Percentiles rank a stretch among this genome's conserved stretches.
Evolutionary conservation across 202 grass and related monocot species (phyloP).

Genomic region (Carex arenaria): DNA sequence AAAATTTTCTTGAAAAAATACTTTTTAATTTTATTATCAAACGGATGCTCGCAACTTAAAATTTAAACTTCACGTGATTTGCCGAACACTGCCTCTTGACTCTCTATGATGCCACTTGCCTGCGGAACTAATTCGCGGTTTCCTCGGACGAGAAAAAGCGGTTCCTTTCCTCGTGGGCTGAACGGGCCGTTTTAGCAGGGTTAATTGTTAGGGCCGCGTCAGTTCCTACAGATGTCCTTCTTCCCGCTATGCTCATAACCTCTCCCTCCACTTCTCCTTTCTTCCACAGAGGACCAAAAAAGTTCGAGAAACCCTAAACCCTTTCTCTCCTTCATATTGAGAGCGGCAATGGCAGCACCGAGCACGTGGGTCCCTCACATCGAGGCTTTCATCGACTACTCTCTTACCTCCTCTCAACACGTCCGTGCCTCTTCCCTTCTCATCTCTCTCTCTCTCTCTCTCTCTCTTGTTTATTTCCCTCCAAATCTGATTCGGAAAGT

Average conservation of each 20-base stretch:
- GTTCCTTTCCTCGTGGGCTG: background rate
- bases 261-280: background rate
- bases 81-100: too few relatives aligned
- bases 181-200: background rate
- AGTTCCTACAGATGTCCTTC: too few relatives aligned
- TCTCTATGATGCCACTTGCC: too few relatives aligned
- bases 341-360: constrained; percentile 42
- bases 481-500: background rate
- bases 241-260: background rate
- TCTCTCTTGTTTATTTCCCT: background rate
- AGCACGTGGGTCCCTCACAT: constrained; percentile 52
- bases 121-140: too few relatives aligned
- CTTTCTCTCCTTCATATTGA: background rate
- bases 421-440: constrained; percentile 22
- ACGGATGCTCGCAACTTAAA: too few relatives aligned
- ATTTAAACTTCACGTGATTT: too few relatives aligned
- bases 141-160: background rate
- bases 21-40: too few relatives aligned
- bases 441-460: background rate
- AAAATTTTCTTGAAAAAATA: too few relatives aligned
- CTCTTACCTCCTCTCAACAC: constrained; percentile 41
- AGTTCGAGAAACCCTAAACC: constrained; percentile 29
- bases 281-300: background rate
- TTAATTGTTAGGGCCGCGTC: background rate
- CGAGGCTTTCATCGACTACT: constrained; percentile 54